A percentile compares a stretch with the other conserved stretches of the same genome.
These are phyloP conservation scores for Leishmania aethiopica DNA, from an alignment of 208 protist species.

Conservation along the genomic window DNA sequence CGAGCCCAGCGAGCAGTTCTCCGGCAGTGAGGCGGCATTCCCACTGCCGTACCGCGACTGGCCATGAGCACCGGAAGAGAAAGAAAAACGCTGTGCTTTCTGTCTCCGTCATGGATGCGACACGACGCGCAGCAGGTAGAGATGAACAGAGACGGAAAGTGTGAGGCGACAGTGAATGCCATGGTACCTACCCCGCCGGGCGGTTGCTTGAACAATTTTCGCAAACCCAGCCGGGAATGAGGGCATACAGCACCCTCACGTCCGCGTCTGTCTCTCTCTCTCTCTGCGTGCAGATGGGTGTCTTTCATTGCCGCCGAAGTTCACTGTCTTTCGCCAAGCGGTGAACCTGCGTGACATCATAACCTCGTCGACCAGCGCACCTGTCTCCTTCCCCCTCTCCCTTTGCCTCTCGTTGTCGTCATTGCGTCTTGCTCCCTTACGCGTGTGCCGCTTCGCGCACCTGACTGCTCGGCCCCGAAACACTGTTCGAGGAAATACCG, in stretches of 20 bases:
- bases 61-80: slow-evolving; percentile 27
- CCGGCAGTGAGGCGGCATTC: slow-evolving; percentile 38
- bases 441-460: not conserved
- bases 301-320: not conserved
- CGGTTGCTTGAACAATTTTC: not conserved
- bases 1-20: slow-evolving; percentile 45
- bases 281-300: not conserved
- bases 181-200: not conserved
- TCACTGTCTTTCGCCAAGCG: not conserved
- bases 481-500: not conserved
- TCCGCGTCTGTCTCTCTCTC: not conserved
- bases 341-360: not conserved
- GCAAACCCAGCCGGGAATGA: not conserved
- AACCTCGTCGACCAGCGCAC: not conserved
- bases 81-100: not conserved
- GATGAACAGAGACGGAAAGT: not conserved
- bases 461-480: not conserved
- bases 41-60: slow-evolving; percentile 71
- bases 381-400: not conserved
- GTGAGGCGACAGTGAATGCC: not conserved
- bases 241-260: not conserved
- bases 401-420: not conserved
- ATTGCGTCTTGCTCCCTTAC: not conserved
- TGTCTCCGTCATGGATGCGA: not conserved
- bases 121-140: not conserved